Conservation (phyloP, 2,329 filamentous ascomycete genomes). For the Annulohypoxylon truncatum region DNA sequence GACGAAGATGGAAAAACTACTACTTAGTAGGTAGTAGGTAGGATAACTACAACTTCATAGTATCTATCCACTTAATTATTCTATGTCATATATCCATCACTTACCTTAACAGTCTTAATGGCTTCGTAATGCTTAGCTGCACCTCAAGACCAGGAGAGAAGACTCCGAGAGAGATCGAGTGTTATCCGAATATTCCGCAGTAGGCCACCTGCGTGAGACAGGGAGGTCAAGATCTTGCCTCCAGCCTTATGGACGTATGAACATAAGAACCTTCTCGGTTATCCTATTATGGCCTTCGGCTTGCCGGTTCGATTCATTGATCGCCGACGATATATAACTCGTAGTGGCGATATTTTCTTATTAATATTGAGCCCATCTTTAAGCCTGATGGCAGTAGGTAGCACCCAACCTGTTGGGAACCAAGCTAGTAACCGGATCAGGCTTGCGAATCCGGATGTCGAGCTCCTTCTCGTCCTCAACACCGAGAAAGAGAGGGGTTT, state of each 20-base stretch:
- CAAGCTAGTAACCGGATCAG: slow-evolving; percentile 81
- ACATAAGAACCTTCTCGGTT: slow-evolving; percentile 88
- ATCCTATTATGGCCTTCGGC: slow-evolving; percentile 96
- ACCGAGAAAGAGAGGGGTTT: slow-evolving; percentile 83
- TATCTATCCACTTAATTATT: neutral
- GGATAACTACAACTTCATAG: neutral
- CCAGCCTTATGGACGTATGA: slow-evolving; percentile 86
- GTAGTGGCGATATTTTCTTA: slow-evolving; percentile 91
- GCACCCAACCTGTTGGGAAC: slow-evolving; percentile 94
- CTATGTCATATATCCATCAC: slow-evolving; percentile 57
- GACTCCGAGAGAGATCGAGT: slow-evolving; percentile 64
- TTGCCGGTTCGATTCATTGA: slow-evolving; percentile 85
- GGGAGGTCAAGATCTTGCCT: slow-evolving; percentile 85
- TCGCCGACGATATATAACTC: slow-evolving; percentile 90
- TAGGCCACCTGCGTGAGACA: slow-evolving; percentile 88
- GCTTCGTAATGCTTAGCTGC: slow-evolving; percentile 83
- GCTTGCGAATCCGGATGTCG: slow-evolving; percentile 81
- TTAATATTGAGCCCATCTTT: slow-evolving; percentile 85
- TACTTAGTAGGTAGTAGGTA: no score
- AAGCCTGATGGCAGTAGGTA: slow-evolving; percentile 81
- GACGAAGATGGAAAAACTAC: no score
- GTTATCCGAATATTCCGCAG: slow-evolving; percentile 83
- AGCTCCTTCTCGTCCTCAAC: slow-evolving; percentile 81
- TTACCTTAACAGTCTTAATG: slow-evolving; percentile 64
- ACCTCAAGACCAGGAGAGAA: slow-evolving; percentile 88